phyloP scores from a whole-genome alignment of 805 yeast genomes.

The Metschnikowia rubicola region DNA sequence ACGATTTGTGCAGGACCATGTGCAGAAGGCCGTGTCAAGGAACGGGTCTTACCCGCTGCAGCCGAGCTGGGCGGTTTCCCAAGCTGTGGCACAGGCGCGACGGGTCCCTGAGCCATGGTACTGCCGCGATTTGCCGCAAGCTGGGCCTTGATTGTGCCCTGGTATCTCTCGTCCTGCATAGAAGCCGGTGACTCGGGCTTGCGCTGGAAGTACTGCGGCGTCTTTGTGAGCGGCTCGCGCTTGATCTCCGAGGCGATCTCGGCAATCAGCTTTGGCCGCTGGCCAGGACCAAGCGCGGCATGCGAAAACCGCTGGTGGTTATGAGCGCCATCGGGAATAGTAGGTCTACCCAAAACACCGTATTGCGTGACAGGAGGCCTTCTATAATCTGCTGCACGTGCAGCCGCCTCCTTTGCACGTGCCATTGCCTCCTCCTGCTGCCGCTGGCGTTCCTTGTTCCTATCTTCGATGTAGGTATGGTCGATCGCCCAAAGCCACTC shows the following conservation, averaged over 20 bases:
- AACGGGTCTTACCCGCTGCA: too few species aligned
- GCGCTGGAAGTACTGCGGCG: conserved; percentile 33
- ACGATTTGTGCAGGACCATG: neutral
- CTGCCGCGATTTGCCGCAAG: conserved; percentile 45
- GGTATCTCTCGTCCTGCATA: neutral
- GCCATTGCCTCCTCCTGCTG: conserved; percentile 65
- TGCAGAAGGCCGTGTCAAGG: too few species aligned
- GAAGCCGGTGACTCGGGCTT: conserved; percentile 1
- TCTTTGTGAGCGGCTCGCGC: conserved; percentile 24
- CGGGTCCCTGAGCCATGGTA: conserved; percentile 6
- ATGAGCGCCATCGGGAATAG: neutral
- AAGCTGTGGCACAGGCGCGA: conserved; percentile 7
- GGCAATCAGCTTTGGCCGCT: conserved; percentile 37
- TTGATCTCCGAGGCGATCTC: conserved; percentile 40
- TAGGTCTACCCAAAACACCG: conserved; percentile 6
- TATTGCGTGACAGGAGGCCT: conserved; percentile 36
- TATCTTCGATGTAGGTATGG: conserved; percentile 76
- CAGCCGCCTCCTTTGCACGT: conserved; percentile 53
- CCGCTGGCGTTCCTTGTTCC: conserved; percentile 60
- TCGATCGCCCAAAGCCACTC: conserved; percentile 96
- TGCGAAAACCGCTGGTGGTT: neutral
- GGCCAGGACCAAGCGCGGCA: neutral
- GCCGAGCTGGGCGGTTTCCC: conserved; percentile 8
- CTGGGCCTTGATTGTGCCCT: conserved; percentile 40
- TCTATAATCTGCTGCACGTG: conserved; percentile 49